Conservation (phyloP, 495 filamentous ascomycete genomes). For the Tirmania nivea region DNA sequence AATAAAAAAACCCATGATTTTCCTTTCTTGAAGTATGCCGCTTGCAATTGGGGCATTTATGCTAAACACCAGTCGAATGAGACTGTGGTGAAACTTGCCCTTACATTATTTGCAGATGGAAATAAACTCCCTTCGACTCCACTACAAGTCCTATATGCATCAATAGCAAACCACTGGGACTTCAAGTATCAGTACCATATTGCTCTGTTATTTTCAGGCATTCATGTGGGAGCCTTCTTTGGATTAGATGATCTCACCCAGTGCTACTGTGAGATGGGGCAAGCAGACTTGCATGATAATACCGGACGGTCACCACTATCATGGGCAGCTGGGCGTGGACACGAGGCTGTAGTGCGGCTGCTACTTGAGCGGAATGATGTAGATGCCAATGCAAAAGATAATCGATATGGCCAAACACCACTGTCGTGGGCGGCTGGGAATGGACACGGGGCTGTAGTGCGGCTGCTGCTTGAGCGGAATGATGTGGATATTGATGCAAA, state of each 20-base stretch:
- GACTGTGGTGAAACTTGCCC: neutral
- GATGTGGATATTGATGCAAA: no score
- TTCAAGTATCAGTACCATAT: neutral
- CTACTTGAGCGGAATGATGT: constrained; percentile 10
- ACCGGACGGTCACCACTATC: constrained; percentile 14
- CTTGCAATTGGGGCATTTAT: neutral
- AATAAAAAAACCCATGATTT: neutral
- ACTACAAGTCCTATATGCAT: neutral
- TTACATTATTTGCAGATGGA: neutral
- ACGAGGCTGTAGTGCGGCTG: constrained; percentile 11
- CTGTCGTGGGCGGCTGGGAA: no score
- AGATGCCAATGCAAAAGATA: no score
- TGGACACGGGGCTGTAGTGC: no score
- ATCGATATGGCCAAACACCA: no score
- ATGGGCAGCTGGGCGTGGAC: constrained; percentile 13
- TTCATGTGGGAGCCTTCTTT: neutral
- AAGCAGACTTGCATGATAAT: neutral
- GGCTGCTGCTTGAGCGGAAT: no score
- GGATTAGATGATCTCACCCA: neutral
- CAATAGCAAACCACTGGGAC: neutral
- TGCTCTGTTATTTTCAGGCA: neutral
- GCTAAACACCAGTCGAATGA: neutral
- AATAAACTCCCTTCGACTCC: neutral
- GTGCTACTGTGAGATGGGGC: neutral
- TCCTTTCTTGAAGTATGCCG: neutral